Evolutionary conservation across 495 filamentous ascomycete species (phyloP), one percentile per base, ranked within the genome.

Genomic region (Tuber microsphaerosporum): DNA sequence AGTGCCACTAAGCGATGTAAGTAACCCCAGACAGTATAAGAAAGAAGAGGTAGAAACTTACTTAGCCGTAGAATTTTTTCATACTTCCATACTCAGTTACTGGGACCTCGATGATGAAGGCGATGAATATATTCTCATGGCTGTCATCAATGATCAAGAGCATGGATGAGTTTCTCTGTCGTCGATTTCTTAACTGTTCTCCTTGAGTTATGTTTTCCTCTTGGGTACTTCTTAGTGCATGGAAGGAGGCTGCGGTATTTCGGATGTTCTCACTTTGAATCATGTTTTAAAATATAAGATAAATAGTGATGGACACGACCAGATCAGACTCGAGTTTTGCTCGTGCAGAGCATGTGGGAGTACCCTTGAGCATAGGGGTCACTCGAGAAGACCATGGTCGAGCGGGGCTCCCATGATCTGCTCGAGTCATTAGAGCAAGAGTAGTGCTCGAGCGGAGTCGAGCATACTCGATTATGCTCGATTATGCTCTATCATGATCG

Each of bases 141-240:
- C 56, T 65, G 26, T 65, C 56, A 65, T 65, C 26, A 65, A 65
- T 31, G 56, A 34, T 65, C 56, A 34, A 65, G 56, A 34, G 56
- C 12, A n/a, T 65, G 26, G 56, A 65, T 65, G 56, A 65, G 56
- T 31, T 65, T 65, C 56, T 65, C 56, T 65, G 17, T 65, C 31
- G 12, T 65, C 56, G 34, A 65, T 34, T 65, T 31, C 56, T 65
- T 26, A 65, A 65, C 26, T 34, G 3, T 65, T 65, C 26, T 34
- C 56, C 56, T 65, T 65, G 56, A 65, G n/a, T 65, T 65, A 65
- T 65, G 56, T n/a, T 65, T 65, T 65, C 56, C 56, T 65, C 56
- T 34, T 65, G 26, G 56, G 2, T 34, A 65, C 34, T 65, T 65
- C 56, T n/a, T 65, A 65, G 12, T 65, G 26, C 56, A 65, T 31